Evolutionary conservation across 768 basidiomycete species (phyloP).

Genomic region (Pisolithus orientalis): DNA sequence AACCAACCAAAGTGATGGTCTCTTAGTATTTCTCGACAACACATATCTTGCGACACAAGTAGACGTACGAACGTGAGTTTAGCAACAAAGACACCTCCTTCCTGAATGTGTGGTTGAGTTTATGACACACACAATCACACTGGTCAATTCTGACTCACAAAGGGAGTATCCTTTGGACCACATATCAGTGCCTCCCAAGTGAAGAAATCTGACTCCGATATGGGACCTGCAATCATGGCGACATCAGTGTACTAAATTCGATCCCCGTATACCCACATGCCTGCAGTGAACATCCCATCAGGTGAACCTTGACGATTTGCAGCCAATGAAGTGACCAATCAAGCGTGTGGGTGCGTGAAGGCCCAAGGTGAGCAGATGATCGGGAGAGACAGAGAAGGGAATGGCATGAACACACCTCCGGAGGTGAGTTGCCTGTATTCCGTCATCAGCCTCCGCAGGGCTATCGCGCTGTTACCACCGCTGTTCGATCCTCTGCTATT

Average conservation of each 20-base stretch:
- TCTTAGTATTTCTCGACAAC: too few species aligned
- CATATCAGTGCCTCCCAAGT: constrained; percentile 94
- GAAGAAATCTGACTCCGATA: constrained; percentile 91
- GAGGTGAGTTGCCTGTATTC: constrained; percentile 86
- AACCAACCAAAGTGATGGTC: too few species aligned
- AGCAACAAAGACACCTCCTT: constrained; percentile 92
- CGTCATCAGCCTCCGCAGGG: constrained; percentile 83
- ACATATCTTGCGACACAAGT: background rate
- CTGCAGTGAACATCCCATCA: constrained; percentile 96
- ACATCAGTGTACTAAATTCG: background rate
- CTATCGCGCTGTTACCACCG: constrained; percentile 49
- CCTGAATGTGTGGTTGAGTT: constrained; percentile 37
- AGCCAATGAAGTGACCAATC: background rate
- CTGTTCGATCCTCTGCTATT: constrained; percentile 46
- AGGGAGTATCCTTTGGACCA: constrained; percentile 92
- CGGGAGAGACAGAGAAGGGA: background rate
- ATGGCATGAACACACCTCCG: constrained; percentile 43
- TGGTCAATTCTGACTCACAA: constrained; percentile 44
- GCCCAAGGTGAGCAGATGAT: background rate
- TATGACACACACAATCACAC: too few species aligned
- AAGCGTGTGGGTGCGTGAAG: background rate
- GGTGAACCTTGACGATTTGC: constrained; percentile 52
- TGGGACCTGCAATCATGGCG: constrained; percentile 50
- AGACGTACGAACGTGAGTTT: constrained; percentile 81
- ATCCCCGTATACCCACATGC: constrained; percentile 26